Evolutionary conservation across 441 rosid genomes (phyloP).

Genomic region (Macaranga tanarius): DNA sequence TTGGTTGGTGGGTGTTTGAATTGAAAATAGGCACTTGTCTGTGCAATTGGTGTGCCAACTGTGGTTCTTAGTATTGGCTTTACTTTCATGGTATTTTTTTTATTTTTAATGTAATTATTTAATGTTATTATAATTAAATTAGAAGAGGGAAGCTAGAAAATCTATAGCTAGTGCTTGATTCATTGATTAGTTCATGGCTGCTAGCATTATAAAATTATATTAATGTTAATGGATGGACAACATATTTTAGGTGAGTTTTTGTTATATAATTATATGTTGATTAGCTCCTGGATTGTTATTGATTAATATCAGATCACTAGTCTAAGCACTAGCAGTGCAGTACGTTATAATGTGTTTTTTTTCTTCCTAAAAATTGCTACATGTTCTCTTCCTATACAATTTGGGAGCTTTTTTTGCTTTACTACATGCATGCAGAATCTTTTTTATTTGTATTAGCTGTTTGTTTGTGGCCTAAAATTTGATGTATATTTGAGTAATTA

Average conservation of each 20-base stretch:
- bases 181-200: neutral
- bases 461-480: no score
- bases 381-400: neutral
- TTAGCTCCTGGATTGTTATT: neutral
- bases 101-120: no score
- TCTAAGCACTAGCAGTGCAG: neutral
- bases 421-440: no score
- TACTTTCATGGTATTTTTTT: no score
- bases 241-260: neutral
- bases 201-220: neutral
- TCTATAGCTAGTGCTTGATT: neutral
- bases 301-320: slow-evolving; percentile 19
- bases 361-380: neutral
- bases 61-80: no score
- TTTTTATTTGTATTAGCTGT: no score
- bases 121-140: neutral
- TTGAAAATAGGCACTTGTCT: no score
- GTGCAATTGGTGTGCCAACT: no score
- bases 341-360: neutral
- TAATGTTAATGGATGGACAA: neutral
- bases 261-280: neutral
- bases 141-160: no score
- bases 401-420: neutral
- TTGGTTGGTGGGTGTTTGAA: no score
- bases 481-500: no score